Percentiles rank a stretch among this genome's conserved stretches.
These are phyloP conservation scores for Mycothermus thermophilus DNA, from an alignment of 495 filamentous ascomycete genomes.

Conservation along the genomic window DNA sequence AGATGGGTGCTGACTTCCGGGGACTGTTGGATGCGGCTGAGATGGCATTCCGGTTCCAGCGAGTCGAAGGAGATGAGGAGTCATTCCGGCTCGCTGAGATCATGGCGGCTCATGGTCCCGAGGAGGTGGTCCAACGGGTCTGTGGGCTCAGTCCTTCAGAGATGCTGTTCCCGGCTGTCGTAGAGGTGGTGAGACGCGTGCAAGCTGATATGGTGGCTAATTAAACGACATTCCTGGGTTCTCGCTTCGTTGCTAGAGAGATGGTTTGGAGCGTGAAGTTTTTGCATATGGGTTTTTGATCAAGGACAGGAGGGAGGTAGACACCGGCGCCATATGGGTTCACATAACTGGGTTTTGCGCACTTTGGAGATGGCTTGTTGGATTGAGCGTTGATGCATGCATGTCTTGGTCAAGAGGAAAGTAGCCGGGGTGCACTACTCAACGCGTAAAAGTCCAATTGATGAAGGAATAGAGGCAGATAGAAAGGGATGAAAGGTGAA, in stretches of 20 bases:
- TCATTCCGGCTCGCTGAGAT: slow-evolving; percentile 69
- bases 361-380: no score
- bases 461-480: no score
- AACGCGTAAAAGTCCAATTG: no score
- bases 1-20: slow-evolving; percentile 55
- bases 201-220: slow-evolving; percentile 42
- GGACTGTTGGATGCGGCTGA: slow-evolving; percentile 63
- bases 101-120: slow-evolving; percentile 51
- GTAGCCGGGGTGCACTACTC: no score
- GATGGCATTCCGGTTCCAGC: slow-evolving; percentile 84
- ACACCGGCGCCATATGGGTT: no score
- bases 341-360: no score
- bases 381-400: no score
- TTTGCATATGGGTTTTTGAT: neutral
- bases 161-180: slow-evolving; percentile 55
- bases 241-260: no score
- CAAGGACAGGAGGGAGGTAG: no score
- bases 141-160: slow-evolving; percentile 60
- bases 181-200: slow-evolving; percentile 63
- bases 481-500: no score
- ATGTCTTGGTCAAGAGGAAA: no score
- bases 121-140: slow-evolving; percentile 56
- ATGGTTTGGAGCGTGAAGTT: no score
- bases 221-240: neutral
- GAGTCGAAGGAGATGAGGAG: slow-evolving; percentile 79